Base-by-base conservation (phyloP, 768 basidiomycete species). In the Kwoniella heveanensis region DNA sequence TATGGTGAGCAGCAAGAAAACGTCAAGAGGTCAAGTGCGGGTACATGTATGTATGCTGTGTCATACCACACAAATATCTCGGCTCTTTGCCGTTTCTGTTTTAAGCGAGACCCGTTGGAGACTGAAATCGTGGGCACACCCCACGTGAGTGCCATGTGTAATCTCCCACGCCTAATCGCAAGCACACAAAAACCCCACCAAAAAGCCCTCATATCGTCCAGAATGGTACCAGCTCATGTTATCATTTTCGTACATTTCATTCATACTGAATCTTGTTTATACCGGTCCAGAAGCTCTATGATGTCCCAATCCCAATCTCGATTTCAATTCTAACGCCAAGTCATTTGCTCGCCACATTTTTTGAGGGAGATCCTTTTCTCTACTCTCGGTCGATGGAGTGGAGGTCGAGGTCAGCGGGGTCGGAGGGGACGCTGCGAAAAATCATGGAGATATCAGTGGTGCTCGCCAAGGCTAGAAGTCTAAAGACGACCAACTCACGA, bases 371-470 rank as follows among this genome's bases (percentile, higher is more conserved):
- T 44, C 4, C 15, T 30, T 13, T 39, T 46, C 10, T 56, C 24
- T 62, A 54, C 21, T 62, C 60, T 55, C 77, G 69, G 52, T 75
- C 69, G 63, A 80, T 80, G 49, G 77, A 68, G 68, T 77, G 76
- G 54, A 80, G 66, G 57, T 77, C 73, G 57, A 80, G 73, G 69
- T 80, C 79, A 44, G 76, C 67, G 54, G 76, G 66, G 63, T 78
- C 74, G 69, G 74, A 71, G 13, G 79, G 79, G 24, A 80, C 79
- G 37, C 39, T 64, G 62, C 53, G 13, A 32, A 13, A 13, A 32
- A 6, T 22, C 3, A 29, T 36, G 47, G n/a, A n/a, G n/a, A n/a
- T n/a, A n/a, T n/a, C n/a, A n/a, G n/a, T n/a, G n/a, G n/a, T n/a
- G n/a, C n/a, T n/a, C n/a, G n/a, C n/a, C 32, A 36, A 36, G 32